Base-by-base conservation (phyloP, 768 basidiomycete genomes). In the Xerocomus spinulosus region DNA sequence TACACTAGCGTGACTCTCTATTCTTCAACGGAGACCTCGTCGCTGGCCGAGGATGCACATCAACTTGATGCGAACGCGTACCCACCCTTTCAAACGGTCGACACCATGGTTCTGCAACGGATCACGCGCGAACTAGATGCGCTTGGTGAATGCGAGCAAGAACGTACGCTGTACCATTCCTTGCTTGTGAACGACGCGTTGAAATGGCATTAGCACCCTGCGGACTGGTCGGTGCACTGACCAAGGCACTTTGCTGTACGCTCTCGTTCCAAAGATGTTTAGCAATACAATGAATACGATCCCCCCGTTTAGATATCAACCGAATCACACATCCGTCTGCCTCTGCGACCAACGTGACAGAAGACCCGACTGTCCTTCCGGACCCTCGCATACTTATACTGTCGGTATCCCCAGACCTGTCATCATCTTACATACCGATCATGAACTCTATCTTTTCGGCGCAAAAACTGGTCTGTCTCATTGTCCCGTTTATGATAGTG, bases 401-500 rank as follows among this genome's bases (percentile, higher is more conserved):
- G 44, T 94, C 92, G 33, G 92, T 96, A 46, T 95, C 94, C 10
- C 90, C 91, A 14, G 89, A 95, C 68, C 76, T 85, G 24, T 85
- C 89, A 9, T 78, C 84, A 8, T 91, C 93, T 9, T 99, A 99
- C 68, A 95, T 98, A 41, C 91, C 95, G 21, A 84, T 98, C 63
- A 99, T 99, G 96, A 98, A 98, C 64, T 85, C 93, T 45, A 98
- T 98, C 41, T 99, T 99, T 70, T 93, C 94, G 15, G 96, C 96
- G 5, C 96, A 99, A 68, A 99, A 99, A 72, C 75, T 92, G 56
- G 95, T 90, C 53, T 56, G 85, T 68, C 42, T 17, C 6, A 5
- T 18, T 47, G 21, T 9, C 43, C 20, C 28, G 46, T 38, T 34
- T 32, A 10, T 18, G 25, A 26, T 17, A 14, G 4, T 17, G 29